Evolutionary conservation across 2,329 filamentous ascomycete genomes (phyloP), one percentile per base, ranked within the genome.

Genomic region (Paraphoma sp.): DNA sequence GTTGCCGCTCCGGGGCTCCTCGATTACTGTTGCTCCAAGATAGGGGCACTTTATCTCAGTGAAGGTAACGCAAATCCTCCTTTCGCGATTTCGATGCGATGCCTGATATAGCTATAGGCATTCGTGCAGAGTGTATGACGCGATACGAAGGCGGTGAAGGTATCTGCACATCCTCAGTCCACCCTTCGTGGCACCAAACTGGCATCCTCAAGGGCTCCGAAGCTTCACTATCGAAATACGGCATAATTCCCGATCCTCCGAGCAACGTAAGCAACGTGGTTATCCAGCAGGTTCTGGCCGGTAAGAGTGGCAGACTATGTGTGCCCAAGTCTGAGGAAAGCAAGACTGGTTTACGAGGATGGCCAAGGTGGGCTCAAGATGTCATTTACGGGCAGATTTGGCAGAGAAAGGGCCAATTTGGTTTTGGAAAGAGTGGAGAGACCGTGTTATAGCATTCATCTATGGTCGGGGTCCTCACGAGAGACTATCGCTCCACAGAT

Each of bases 21-120:
- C 11, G 69, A 74, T 53, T 75, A 75, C 56, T 64, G 62, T 45
- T 64, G 63, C 50, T 64, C 65, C 18, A 74, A 74, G 43, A 56
- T 67, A 16, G 72, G 60, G 1, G 69, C 67, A 0, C 47, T 74
- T n/a, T 68, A 68, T 51, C 45, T 74, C 12, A 68, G 59, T 38
- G 71, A 74, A 51, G 72, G 71, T 59, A 45, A 29, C n/a, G 33
- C 10, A 11, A 11, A 11, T 38, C 33, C 6, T 38, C 33, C 33
- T n/a, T 38, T 11, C 33, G n/a, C 10, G 33, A 11, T 38, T 6
- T 38, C 10, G 2, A n/a, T 38, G 33, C 33, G n/a, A 2, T n/a
- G n/a, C 4, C 40, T 42, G 16, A 42, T 42, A 42, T 17, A 16
- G 8, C n/a, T n/a, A n/a, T 41, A 68, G 65, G 67, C 9, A 58